Evolutionary conservation across 1,139 yeast species (phyloP).

Genomic region (Pneumocystis canis): DNA sequence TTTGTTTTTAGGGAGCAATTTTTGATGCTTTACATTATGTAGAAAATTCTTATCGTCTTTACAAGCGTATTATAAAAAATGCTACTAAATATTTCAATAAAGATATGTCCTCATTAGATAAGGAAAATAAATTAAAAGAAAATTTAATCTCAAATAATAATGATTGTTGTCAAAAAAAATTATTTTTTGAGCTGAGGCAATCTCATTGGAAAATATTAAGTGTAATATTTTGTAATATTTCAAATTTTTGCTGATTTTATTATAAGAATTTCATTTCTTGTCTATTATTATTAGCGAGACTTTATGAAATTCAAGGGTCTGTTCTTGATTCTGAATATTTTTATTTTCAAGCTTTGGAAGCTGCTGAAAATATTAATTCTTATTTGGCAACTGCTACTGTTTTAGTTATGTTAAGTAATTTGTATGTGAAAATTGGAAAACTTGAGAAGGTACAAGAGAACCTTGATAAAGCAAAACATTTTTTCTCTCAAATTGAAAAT

Average conservation of each 20-base stretch:
- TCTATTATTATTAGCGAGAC: background rate
- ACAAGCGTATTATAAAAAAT: background rate
- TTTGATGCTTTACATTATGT: background rate
- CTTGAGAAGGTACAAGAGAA: background rate
- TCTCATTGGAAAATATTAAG: background rate
- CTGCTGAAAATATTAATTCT: background rate
- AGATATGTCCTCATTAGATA: background rate
- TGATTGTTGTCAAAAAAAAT: background rate
- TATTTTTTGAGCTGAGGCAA: background rate
- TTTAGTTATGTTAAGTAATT: background rate
- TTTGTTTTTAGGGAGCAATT: background rate
- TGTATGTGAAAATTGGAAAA: background rate
- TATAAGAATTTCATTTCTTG: background rate
- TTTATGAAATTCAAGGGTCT: background rate
- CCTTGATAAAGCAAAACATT: background rate
- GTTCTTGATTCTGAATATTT: background rate
- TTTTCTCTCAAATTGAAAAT: background rate
- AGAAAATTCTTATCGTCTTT: background rate
- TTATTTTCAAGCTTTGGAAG: background rate
- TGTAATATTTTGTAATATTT: background rate
- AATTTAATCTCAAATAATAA: background rate
- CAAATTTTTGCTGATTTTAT: background rate
- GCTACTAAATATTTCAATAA: background rate
- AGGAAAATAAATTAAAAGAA: background rate
- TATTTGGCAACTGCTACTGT: background rate